Base-by-base conservation (phyloP, 805 yeast genomes). In the Starmerella roubikii region DNA sequence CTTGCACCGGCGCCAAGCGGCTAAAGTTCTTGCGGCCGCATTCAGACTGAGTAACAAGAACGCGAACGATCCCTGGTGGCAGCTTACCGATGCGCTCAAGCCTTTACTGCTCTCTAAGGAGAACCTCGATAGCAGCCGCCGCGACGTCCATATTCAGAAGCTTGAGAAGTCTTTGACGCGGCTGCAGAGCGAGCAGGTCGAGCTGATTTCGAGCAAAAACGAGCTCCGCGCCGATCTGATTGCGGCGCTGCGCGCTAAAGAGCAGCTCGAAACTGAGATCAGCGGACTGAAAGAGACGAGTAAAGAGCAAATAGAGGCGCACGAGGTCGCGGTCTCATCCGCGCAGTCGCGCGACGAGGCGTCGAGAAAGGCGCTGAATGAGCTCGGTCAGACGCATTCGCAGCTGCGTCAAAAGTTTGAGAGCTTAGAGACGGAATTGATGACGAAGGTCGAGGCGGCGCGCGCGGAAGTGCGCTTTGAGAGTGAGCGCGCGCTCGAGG, bases 11-110 rank as follows among this genome's bases (percentile, higher is more conserved):
- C 60, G 77, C 9, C 78, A 76, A 44, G 83, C 95, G 0, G 72
- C 91, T 1, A 74, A 74, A 42, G 64, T 78, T 1, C 59, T 91
- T 30, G 73, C 78, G 37, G 65, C 66, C 38, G 78, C 81, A 30
- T 69, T 91, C 50, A 56, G 61, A 25, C 57, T 66, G 0, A 73
- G 76, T 42, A 66, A 68, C 41, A 59, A 62, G 11, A 54, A 75
- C 11, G 50, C 49, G 33, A 55, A 64, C 10, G 76, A 75, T 53
- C 79, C 80, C 16, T 91, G 98, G 98, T 80, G 81, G 59, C 71
- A 68, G 36, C 62, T 91, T 32, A 74, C 76, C 43, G 64, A 74
- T 17, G 71, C 72, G 38, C 62, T 88, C 49, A 82, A 79, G 49
- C 97, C 97, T 1, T 56, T 85, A 30, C 59, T 85, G 12, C 73